Evolutionary conservation across 116 monocot genomes (phyloP).

Genomic region (Iris pallida): DNA sequence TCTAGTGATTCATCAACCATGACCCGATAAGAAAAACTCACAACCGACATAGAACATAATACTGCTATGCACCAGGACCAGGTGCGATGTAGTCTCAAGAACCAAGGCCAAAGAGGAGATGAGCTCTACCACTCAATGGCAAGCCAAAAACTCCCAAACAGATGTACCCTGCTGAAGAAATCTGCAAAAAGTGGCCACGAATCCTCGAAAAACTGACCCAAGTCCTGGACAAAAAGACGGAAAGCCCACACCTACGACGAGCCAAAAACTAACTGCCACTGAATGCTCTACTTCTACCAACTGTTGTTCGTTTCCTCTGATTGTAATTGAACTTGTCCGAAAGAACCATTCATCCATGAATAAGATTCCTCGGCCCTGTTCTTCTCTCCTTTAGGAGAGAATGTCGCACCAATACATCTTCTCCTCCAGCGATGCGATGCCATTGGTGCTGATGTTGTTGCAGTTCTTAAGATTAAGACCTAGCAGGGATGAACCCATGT

Average conservation of each 20-base stretch:
- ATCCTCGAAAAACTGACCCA: slow-evolving; percentile 25
- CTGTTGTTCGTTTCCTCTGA: background rate
- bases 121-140: slow-evolving; percentile 3
- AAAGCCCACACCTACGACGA: slow-evolving; percentile 21
- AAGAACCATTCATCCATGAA: no score
- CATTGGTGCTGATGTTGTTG: slow-evolving; percentile 33
- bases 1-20: slow-evolving; percentile 9
- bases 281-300: background rate
- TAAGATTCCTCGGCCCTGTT: background rate
- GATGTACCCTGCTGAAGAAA: slow-evolving; percentile 11
- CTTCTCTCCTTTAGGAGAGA: slow-evolving; percentile 12
- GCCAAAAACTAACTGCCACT: slow-evolving; percentile 22
- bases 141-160: slow-evolving; percentile 22
- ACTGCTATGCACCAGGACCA: slow-evolving; percentile 9
- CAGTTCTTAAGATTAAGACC: slow-evolving; percentile 67
- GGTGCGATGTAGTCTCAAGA: slow-evolving; percentile 15
- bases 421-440: slow-evolving; percentile 30
- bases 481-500: slow-evolving; percentile 38
- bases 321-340: background rate
- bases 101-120: slow-evolving; percentile 18
- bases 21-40: slow-evolving; percentile 17
- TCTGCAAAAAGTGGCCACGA: slow-evolving; percentile 34
- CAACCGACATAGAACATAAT: background rate
- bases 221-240: slow-evolving; percentile 17
- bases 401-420: slow-evolving; percentile 56